Evolutionary conservation across 75 land plant species (phyloP).

Genomic region (Pinus taeda): DNA sequence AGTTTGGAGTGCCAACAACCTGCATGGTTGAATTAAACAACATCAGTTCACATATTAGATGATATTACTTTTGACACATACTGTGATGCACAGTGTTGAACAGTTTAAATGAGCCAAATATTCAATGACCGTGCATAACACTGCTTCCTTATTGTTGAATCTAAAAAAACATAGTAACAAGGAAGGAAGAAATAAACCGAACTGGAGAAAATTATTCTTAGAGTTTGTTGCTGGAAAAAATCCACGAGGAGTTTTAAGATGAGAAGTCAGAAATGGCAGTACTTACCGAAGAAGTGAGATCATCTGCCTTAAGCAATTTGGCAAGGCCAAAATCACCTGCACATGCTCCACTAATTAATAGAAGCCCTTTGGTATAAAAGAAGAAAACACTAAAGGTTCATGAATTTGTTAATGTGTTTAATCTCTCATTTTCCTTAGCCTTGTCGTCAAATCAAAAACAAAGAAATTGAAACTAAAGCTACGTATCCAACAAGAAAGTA

Average conservation of each 20-base stretch:
- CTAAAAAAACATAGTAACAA: not conserved
- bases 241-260: not conserved
- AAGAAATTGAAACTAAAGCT: not conserved
- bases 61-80: not conserved
- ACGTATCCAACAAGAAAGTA: not conserved
- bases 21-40: slow-evolving; percentile 14
- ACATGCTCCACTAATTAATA: slow-evolving; percentile 5
- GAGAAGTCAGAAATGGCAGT: not conserved
- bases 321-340: slow-evolving; percentile 99
- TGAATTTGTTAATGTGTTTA: not conserved
- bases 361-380: not conserved
- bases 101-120: not conserved
- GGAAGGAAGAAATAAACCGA: not conserved
- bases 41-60: not conserved
- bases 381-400: not conserved
- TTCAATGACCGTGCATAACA: not conserved
- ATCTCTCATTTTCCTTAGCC: not conserved
- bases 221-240: not conserved
- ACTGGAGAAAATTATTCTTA: not conserved
- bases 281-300: slow-evolving; percentile 90
- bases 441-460: not conserved
- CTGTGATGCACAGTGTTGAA: not conserved
- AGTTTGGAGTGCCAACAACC: slow-evolving; percentile 99
- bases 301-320: slow-evolving; percentile 89
- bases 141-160: not conserved